Percentiles rank a stretch among this genome's conserved stretches.
Conservation (phyloP, 179 eudicot species). For the Silene coronaria region DNA sequence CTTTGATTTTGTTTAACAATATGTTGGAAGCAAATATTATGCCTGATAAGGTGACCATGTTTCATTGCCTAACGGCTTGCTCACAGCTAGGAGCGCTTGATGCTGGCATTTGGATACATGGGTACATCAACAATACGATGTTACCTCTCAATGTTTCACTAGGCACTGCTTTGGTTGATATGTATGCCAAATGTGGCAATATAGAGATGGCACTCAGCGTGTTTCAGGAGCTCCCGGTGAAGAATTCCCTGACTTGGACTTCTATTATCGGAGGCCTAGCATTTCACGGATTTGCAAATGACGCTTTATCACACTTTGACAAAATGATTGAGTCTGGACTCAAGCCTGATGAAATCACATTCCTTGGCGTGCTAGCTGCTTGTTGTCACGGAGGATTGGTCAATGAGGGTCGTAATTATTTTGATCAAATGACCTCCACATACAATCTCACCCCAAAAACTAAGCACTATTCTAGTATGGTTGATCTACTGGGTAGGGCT, state of each 20-base stretch:
- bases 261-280: constrained; percentile 68
- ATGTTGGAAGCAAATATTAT: constrained; percentile 48
- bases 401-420: constrained; percentile 62
- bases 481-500: constrained; percentile 81
- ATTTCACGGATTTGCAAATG: constrained; percentile 57
- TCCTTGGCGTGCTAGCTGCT: constrained; percentile 65
- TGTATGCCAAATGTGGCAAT: constrained; percentile 90
- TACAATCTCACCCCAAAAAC: constrained; percentile 50
- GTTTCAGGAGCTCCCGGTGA: constrained; percentile 48
- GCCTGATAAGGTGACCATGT: constrained; percentile 79
- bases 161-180: constrained; percentile 83
- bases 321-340: constrained; percentile 62
- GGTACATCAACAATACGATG: constrained; percentile 48
- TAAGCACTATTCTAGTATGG: constrained; percentile 78
- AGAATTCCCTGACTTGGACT: constrained; percentile 72
- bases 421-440: constrained; percentile 48
- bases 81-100: constrained; percentile 79
- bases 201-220: constrained; percentile 63
- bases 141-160: constrained; percentile 51
- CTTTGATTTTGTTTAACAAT: constrained; percentile 57
- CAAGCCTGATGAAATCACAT: constrained; percentile 71
- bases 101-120: constrained; percentile 73
- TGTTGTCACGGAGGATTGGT: constrained; percentile 93
- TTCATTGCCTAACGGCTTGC: constrained; percentile 68
- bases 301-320: constrained; percentile 50